These are phyloP conservation scores for Aspergillus latus DNA, from an alignment of 2,329 filamentous ascomycete genomes.

Conservation along the genomic window DNA sequence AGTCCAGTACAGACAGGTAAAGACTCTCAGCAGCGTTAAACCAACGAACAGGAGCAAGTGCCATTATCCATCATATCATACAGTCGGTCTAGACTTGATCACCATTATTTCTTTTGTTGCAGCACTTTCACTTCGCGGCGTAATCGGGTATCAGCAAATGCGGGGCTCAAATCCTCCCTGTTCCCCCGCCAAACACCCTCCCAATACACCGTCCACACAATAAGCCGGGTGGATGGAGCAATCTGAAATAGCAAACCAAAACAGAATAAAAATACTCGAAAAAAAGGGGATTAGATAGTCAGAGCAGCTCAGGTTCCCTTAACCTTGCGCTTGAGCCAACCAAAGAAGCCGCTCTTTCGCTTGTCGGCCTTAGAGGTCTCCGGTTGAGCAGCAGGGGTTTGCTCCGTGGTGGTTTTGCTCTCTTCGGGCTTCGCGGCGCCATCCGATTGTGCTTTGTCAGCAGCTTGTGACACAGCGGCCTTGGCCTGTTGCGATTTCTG, in stretches of 20 bases:
- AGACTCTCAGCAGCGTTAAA: constrained; percentile 12
- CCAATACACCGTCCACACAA: constrained; percentile 10
- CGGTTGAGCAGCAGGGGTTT: constrained; percentile 15
- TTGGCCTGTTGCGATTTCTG: constrained; percentile 13
- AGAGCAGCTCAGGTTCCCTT: constrained; percentile 18
- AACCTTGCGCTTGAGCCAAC: constrained; percentile 33
- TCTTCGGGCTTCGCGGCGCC: constrained; percentile 26
- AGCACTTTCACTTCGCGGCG: constrained; percentile 1
- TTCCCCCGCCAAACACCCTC: constrained; percentile 11
- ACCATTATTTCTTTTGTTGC: constrained; percentile 6
- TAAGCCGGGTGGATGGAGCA: neutral
- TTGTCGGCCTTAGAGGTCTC: constrained; percentile 22
- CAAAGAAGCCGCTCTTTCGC: constrained; percentile 28
- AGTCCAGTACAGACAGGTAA: constrained; percentile 4
- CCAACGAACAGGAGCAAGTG: constrained; percentile 12
- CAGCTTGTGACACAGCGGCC: neutral
- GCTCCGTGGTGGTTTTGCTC: constrained; percentile 14
- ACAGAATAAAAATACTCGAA: neutral
- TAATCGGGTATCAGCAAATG: constrained; percentile 20
- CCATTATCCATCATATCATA: constrained; percentile 18
- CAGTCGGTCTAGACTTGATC: constrained; percentile 9
- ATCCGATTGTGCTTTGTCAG: constrained; percentile 3
- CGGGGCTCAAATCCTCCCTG: constrained; percentile 9
- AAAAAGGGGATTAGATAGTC: neutral
- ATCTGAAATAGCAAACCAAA: constrained; percentile 12